Conservation (phyloP, 352 stramenopile species). For the Pythium grandisporangium region DNA sequence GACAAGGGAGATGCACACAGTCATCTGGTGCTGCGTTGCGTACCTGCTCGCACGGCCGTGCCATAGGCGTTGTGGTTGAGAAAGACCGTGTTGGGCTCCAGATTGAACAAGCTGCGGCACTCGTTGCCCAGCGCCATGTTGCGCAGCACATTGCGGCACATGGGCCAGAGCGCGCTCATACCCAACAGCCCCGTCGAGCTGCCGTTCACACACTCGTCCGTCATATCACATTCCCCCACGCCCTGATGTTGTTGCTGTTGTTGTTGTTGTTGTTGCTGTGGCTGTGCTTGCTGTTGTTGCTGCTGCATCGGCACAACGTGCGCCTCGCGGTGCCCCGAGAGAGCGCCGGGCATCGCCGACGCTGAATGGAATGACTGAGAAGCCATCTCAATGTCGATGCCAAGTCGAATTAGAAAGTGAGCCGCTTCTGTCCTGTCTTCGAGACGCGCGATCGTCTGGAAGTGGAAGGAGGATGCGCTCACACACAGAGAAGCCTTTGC, state of each 20-base stretch:
- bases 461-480: too few species aligned
- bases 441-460: too few species aligned
- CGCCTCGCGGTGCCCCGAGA: slow-evolving; percentile 7
- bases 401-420: background rate
- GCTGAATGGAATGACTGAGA: slow-evolving; percentile 12
- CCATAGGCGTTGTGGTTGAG: slow-evolving; percentile 82
- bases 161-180: slow-evolving; percentile 67
- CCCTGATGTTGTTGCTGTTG: slow-evolving; percentile 3
- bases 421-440: too few species aligned
- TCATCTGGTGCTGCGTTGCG: background rate
- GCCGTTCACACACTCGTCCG: slow-evolving; percentile 1
- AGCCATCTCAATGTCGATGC: slow-evolving; percentile 1
- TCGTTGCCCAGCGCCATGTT: slow-evolving; percentile 52
- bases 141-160: slow-evolving; percentile 48
- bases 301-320: background rate
- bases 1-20: too few species aligned
- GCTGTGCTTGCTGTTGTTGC: background rate
- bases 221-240: too few species aligned
- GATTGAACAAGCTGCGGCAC: slow-evolving; percentile 67
- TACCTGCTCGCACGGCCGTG: slow-evolving; percentile 52
- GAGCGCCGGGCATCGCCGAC: slow-evolving; percentile 8
- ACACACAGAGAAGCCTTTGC: too few species aligned
- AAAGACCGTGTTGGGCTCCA: slow-evolving; percentile 70
- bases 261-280: slow-evolving; percentile 9
- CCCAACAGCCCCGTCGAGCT: slow-evolving; percentile 15